Evolutionary conservation across 176 grass and related monocot species (phyloP), one percentile per base, ranked within the genome.

Genomic region (Triticum dicoccoides): DNA sequence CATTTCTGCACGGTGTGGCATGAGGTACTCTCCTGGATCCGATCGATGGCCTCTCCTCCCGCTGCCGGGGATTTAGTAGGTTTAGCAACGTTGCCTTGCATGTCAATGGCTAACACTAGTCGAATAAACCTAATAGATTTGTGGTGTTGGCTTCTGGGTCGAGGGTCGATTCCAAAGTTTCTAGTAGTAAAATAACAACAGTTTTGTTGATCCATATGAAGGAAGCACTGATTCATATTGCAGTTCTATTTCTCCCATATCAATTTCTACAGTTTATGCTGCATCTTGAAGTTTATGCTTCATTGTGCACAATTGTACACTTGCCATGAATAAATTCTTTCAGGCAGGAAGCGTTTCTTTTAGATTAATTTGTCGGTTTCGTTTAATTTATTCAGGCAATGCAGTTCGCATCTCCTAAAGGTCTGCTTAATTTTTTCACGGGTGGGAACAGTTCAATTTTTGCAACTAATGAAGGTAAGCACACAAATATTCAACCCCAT

Each of bases 401-500:
- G 93, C 90, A 92, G 89, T 98, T 90, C 77, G 90, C 92, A 83
- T 98, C 93, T 89, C 91, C 94, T 51, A 98, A 92, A 94, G 96
- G 96, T 59, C 63, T 98, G 49, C 61, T 96, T 84, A 98, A 98
- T 79, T 92, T 89, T 78, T 90, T 98, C 11, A 91, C 9, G 56
- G 92, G 92, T 23, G 84, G 83, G 61, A 52, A 80, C 81, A 74
- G 52, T 86, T 94, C 86, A 76, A 91, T 88, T 73, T 91, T 94
- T 88, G 25, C 70, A 83, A 79, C 75, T 61, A 94, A 88, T 80
- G 67, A 92, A 88, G 93, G 93, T 95, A 92, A 82, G 84, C 58
- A 52, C 13, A 5, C 11, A 29, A 44, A 62, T 69, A 78, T 71
- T 69, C 63, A 86, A 25, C 65, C 11, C 20, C 13, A 83, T 21